phyloP scores from a whole-genome alignment of 805 yeast genomes.

The Metschnikowia drakensbergensis region DNA sequence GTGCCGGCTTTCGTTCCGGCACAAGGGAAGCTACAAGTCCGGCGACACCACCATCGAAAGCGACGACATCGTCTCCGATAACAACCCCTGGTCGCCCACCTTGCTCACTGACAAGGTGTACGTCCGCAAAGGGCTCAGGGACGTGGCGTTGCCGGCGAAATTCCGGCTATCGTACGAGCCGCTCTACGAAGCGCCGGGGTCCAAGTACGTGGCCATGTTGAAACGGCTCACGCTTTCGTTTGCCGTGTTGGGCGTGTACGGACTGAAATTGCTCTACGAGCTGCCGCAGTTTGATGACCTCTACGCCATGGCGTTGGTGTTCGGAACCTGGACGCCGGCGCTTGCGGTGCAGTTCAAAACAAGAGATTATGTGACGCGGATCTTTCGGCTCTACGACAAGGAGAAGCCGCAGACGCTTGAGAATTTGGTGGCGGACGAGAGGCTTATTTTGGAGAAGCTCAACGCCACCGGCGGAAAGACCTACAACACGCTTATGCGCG shows the following conservation, averaged over 20 bases:
- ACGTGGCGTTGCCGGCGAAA: constrained; percentile 48
- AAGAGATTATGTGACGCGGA: constrained; percentile 64
- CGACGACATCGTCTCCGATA: constrained; percentile 38
- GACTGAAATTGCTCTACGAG: constrained; percentile 55
- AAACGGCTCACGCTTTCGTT: constrained; percentile 62
- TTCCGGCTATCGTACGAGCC: constrained; percentile 57
- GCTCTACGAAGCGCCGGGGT: constrained; percentile 60
- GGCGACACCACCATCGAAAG: constrained; percentile 37
- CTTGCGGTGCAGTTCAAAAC: constrained; percentile 49
- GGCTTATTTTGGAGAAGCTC: constrained; percentile 63
- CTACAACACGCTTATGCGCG: constrained; percentile 56
- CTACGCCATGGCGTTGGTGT: constrained; percentile 41
- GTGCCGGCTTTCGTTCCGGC: constrained; percentile 10
- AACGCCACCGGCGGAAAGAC: constrained; percentile 63
- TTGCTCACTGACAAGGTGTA: constrained; percentile 41
- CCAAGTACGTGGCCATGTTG: constrained; percentile 57
- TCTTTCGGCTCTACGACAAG: constrained; percentile 65
- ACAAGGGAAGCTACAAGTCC: constrained; percentile 20
- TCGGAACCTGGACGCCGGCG: constrained; percentile 56
- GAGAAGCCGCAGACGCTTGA: constrained; percentile 63
- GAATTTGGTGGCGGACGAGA: constrained; percentile 57
- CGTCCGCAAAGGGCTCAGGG: constrained; percentile 34
- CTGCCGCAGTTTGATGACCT: constrained; percentile 52
- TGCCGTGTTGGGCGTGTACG: constrained; percentile 55
- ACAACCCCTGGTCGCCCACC: constrained; percentile 46